Base-by-base conservation (phyloP, 2,329 filamentous ascomycete species). In the Botrytis aclada region DNA sequence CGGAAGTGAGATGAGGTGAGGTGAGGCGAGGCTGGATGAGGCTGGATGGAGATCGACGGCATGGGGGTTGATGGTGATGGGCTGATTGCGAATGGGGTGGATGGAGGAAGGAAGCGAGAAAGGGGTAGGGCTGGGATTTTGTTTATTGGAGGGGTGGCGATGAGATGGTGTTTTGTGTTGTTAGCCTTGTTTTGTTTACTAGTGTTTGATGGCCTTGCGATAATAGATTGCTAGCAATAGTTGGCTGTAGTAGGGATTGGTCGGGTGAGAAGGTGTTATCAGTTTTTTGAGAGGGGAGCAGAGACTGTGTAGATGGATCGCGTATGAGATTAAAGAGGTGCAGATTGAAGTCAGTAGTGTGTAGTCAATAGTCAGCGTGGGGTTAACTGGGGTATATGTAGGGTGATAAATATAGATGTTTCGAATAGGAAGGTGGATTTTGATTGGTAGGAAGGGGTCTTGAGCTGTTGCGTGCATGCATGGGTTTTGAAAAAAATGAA, bases 321-420 rank as follows among this genome's bases (percentile, higher is more conserved):
- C 7, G 34, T 63, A n/a, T 29, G 39, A 18, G 37, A 29, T 62
- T 18, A 54, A 16, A n/a, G 34, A 62, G 60, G 60, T 62, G 41
- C 41, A 25, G 39, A 32, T 45, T 45, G 62, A 47, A 47, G n/a
- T 29, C 41, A 9, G 41, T 12, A 64, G n/a, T 29, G 20, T 3
- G 41, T 22, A 29, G 62, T 51, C 32, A 34, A 32, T 54, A 29
- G 41, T 51, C 43, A 37, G 43, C 63, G 43, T 51, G 63, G 62
- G 63, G 63, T 66, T 66, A 25, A 45, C 37, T 63, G n/a, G 61
- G 61, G 61, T 63, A 10, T 29, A 18, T 54, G 34, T n/a, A 47
- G 64, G 43, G 32, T 39, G 64, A 66, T 66, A 54, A 54, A 39
- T 29, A 66, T 54, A 66, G 45, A 66, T 66, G 45, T 10, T 39